Evolutionary conservation across 805 yeast genomes (phyloP).

Genomic region (Candida silvicultrix): DNA sequence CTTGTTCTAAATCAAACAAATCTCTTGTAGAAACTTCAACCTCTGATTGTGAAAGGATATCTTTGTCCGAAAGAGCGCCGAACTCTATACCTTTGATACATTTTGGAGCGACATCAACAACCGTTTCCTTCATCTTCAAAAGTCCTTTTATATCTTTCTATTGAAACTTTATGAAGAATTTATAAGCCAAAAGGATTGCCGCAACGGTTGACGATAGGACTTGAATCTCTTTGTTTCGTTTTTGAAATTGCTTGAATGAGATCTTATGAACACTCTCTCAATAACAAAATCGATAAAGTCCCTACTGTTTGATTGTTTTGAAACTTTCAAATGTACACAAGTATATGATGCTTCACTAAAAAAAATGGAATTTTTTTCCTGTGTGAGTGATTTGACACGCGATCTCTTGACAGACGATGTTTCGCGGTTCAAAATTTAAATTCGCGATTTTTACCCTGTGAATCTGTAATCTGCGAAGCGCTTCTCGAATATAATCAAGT

Average conservation of each 20-base stretch:
- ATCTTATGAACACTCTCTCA: background rate
- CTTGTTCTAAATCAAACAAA: conserved; percentile 84
- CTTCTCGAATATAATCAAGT: background rate
- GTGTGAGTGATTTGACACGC: background rate
- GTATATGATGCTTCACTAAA: background rate
- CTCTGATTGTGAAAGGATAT: conserved; percentile 88
- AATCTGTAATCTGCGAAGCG: background rate
- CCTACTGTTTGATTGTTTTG: background rate
- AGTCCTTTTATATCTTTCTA: background rate
- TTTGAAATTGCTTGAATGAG: background rate
- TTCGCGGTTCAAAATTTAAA: background rate
- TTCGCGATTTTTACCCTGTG: background rate
- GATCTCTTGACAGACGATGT: background rate
- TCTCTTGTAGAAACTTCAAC: conserved; percentile 91
- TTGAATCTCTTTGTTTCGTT: conserved; percentile 2
- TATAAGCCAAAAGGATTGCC: conserved; percentile 24
- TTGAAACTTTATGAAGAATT: conserved; percentile 3
- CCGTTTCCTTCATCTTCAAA: conserved; percentile 31
- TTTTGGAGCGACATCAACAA: conserved; percentile 77
- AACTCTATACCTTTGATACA: conserved; percentile 86
- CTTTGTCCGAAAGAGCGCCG: conserved; percentile 87
- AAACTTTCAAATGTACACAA: background rate
- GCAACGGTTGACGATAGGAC: conserved; percentile 23
- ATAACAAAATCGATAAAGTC: background rate
- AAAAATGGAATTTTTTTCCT: background rate